phyloP scores from a whole-genome alignment of 495 filamentous ascomycete species.

The Parachaetomium inaequale region DNA sequence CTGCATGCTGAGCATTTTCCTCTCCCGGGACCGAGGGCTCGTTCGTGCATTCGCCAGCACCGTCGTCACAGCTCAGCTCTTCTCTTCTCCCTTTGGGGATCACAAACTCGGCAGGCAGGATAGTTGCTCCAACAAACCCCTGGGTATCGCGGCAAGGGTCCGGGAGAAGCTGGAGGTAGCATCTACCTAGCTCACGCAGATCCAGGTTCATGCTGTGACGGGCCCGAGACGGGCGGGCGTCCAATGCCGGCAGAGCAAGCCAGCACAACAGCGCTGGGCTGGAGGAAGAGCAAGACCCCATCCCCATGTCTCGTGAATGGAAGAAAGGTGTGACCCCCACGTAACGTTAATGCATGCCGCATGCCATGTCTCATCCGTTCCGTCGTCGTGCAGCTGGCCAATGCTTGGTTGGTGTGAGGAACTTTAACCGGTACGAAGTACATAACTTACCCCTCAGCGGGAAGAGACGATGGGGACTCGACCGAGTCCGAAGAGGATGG shows the following conservation, averaged over 20 bases:
- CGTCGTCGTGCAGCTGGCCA: slow-evolving; percentile 5
- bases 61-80: neutral
- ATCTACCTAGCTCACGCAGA: neutral
- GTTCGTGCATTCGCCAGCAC: neutral
- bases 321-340: slow-evolving; percentile 5
- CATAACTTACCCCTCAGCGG: slow-evolving; percentile 2
- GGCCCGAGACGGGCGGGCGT: neutral
- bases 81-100: neutral
- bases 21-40: neutral
- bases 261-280: neutral
- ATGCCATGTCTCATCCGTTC: neutral
- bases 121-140: neutral
- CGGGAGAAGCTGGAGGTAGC: neutral
- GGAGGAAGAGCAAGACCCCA: neutral
- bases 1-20: slow-evolving; percentile 4
- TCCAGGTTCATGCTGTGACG: too few relatives aligned
- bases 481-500: neutral
- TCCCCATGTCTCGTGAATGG: neutral
- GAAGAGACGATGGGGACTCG: neutral
- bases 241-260: neutral
- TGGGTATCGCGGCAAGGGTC: neutral
- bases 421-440: slow-evolving; percentile 2
- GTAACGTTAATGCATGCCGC: neutral
- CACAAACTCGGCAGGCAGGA: neutral
- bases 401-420: neutral